phyloP scores from a whole-genome alignment of 2,329 filamentous ascomycete species.

The Trichoderma guizhouense region DNA sequence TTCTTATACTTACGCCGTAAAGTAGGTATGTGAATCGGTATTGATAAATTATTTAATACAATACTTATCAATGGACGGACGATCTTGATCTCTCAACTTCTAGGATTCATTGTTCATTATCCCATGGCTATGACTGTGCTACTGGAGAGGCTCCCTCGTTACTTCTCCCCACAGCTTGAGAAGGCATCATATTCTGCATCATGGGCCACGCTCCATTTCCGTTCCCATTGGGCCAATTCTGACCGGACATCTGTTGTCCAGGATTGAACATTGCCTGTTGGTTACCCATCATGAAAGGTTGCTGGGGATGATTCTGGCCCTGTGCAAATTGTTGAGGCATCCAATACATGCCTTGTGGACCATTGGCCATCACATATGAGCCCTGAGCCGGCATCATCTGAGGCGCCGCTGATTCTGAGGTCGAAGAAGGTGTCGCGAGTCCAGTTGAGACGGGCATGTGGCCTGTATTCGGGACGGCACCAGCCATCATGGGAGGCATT shows the following conservation, averaged over 20 bases:
- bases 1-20: background rate
- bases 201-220: background rate
- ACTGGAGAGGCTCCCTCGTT: background rate
- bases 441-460: background rate
- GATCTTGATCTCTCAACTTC: background rate
- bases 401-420: background rate
- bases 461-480: background rate
- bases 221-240: background rate
- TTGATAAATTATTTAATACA: background rate
- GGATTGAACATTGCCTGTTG: background rate
- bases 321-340: background rate
- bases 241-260: background rate
- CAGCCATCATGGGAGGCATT: background rate
- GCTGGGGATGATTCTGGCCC: background rate
- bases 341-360: background rate
- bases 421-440: background rate
- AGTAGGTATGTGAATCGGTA: background rate
- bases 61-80: no score
- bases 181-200: background rate
- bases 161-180: background rate
- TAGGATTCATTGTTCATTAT: background rate
- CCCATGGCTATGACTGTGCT: background rate
- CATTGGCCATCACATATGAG: background rate
- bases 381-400: background rate
- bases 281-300: background rate